Conservation (phyloP, 495 filamentous ascomycete genomes). For the Sphaerosporella brunnea region DNA sequence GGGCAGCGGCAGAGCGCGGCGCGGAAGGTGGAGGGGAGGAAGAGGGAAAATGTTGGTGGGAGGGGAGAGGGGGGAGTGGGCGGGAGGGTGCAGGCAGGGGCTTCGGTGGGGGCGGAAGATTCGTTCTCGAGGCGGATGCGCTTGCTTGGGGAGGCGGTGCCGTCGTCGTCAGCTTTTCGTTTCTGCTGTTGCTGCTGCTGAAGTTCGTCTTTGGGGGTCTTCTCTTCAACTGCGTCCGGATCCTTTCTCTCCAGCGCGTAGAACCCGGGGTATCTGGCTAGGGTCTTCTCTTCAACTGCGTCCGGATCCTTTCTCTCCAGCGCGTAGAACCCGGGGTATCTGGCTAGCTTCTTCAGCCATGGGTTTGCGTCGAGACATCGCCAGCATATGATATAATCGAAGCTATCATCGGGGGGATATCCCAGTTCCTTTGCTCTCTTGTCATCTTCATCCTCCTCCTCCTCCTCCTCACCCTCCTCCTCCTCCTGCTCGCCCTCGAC, state of each 20-base stretch:
- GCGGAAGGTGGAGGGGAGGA: constrained; percentile 60
- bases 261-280: constrained; percentile 50
- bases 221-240: constrained; percentile 21
- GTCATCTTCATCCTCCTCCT: constrained; percentile 32
- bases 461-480: constrained; percentile 13
- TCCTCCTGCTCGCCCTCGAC: background rate
- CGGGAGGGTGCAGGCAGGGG: constrained; percentile 28
- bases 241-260: constrained; percentile 37
- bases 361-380: constrained; percentile 77
- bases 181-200: constrained; percentile 37
- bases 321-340: constrained; percentile 59
- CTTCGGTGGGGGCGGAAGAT: constrained; percentile 1
- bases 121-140: constrained; percentile 31
- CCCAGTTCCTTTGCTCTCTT: constrained; percentile 50
- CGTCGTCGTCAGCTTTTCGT: constrained; percentile 52
- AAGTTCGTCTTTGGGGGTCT: background rate
- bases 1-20: constrained; percentile 58
- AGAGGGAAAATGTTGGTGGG: constrained; percentile 46
- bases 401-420: constrained; percentile 82
- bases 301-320: constrained; percentile 32
- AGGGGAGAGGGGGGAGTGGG: constrained; percentile 35
- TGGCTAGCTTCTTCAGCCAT: constrained; percentile 88
- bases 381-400: constrained; percentile 81
- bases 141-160: constrained; percentile 23
- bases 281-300: background rate